Evolutionary conservation across 176 grass and related monocot species (phyloP), one percentile per base, ranked within the genome.

Genomic region (Oryza officinalis): DNA sequence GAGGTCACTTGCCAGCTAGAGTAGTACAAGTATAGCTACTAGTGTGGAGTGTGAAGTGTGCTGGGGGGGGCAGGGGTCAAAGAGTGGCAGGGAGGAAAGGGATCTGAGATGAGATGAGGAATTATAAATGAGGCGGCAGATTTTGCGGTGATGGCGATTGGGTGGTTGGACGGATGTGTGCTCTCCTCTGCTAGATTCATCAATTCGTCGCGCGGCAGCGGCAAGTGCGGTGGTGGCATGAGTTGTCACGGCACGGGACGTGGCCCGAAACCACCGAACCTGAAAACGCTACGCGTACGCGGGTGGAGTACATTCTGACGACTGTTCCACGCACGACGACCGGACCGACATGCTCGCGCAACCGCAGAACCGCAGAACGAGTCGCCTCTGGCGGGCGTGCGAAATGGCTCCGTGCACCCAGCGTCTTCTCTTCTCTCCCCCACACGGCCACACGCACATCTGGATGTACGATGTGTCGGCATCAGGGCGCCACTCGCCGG

Each of bases 1-100:
- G 0, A 13, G 0, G 2, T 43, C 2, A 18, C 49, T 17, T 18
- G 15, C 4, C 49, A 52, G 15, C 14, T 32, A 32, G 32, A 32
- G 4, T n/a, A n/a, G n/a, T n/a, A n/a, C n/a, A n/a, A n/a, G n/a
- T n/a, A 2, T 15, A 49, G 46, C 13, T 17, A 5, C 0, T 0
- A 30, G 74, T 77, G 74, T 77, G 50, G 60, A 50, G 27, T 9
- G 80, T 50, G 71, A 22, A 49, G 59, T 12, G 59, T 50, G 41
- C 60, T 49, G 23, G 17, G 15, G 22, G 31, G 72, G 27, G 69
- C 78, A 89, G 78, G 72, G 44, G 88, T 78, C 88, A 90, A 90
- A 78, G 12, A 5, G 65, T 75, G 69, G 64, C 60, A 71, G 65
- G 26, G 78, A 74, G 57, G 80, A 49, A 77, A 61, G 64, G 71